A percentile compares a stretch with the other conserved stretches of the same genome.
Conservation (phyloP, 202 grass and related monocot genomes). For the Setaria viridis region DNA sequence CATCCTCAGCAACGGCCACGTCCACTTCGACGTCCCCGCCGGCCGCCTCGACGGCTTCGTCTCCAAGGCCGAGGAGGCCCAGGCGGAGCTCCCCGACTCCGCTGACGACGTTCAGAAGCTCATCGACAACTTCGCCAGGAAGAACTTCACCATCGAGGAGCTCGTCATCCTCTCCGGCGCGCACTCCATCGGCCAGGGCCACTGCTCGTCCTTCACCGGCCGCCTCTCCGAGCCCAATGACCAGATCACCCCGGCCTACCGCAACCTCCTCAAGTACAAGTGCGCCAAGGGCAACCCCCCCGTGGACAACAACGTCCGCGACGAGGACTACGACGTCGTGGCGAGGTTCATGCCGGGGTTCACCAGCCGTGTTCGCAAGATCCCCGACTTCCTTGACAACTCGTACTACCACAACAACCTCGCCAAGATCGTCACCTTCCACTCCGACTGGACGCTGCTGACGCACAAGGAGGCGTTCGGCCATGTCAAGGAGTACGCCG, state of each 20-base stretch:
- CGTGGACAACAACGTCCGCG: slow-evolving; percentile 43
- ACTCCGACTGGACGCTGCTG: slow-evolving; percentile 69
- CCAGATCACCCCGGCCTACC: slow-evolving; percentile 48
- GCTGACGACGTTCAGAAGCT: slow-evolving; percentile 36
- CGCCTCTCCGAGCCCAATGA: slow-evolving; percentile 34
- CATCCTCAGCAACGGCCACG: slow-evolving; percentile 56
- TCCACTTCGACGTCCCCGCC: slow-evolving; percentile 53
- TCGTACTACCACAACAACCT: slow-evolving; percentile 58
- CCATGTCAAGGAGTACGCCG: slow-evolving; percentile 49
- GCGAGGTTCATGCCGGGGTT: slow-evolving; percentile 30
- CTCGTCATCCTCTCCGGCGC: slow-evolving; percentile 72
- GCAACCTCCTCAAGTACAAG: slow-evolving; percentile 38
- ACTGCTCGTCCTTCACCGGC: slow-evolving; percentile 62
- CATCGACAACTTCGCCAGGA: slow-evolving; percentile 51
- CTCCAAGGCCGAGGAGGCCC: slow-evolving; percentile 56
- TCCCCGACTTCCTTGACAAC: slow-evolving; percentile 44
- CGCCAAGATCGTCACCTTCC: slow-evolving; percentile 51
- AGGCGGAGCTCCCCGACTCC: slow-evolving; percentile 59
- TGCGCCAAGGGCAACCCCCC: slow-evolving; percentile 4
- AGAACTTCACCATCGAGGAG: slow-evolving; percentile 59
- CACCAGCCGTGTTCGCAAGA: slow-evolving; percentile 34
- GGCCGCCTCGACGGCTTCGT: slow-evolving; percentile 67
- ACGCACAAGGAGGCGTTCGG: slow-evolving; percentile 23
- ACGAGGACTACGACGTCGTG: slow-evolving; percentile 36
- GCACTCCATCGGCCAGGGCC: slow-evolving; percentile 76